Evolutionary conservation across 2,329 filamentous ascomycete genomes (phyloP), one percentile per base, ranked within the genome.

Genomic region (Bipolaris victoriae): DNA sequence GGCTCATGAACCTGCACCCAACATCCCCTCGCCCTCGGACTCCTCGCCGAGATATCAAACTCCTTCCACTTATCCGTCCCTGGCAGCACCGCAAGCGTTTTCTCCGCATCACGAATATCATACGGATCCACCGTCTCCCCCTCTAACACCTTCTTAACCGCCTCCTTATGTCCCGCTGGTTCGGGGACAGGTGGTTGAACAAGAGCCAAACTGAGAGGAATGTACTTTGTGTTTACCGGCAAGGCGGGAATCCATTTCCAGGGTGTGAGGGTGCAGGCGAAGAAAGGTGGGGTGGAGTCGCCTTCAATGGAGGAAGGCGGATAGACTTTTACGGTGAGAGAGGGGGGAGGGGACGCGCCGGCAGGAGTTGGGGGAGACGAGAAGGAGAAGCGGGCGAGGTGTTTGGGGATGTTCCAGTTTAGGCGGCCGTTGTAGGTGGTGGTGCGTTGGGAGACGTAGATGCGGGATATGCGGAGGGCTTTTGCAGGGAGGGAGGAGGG

Each of bases 371-470:
- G 52, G 0, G 69, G 69, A 0, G 69, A 61, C 13, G 69, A 73
- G 59, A 73, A 76, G 13, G 60, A 52, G 58, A 75, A 75, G 22
- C 73, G 71, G 0, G 71, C 71, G 16, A 75, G 67, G 56, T 73
- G 70, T 52, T 76, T 75, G 10, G 72, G 69, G 24, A 76, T 74
- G 58, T 75, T 73, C 70, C 71, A 74, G 48, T 74, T 74, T 3
- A 70, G 41, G 33, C 72, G 69, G 35, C 72, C 70, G 49, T 75
- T 75, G 60, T 75, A 73, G 13, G 57, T 55, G 10, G 72, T 75
- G 9, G 66, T 70, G 52, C 67, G 65, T 39, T 74, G 71, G 26
- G 70, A 73, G 44, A 75, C 70, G 54, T 75, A 75, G 41, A 75
- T 74, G 31, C 70, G 67, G 22, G 62, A 55, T 24, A 75, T 70